These are phyloP conservation scores for Pseudopyrenochaeta lycopersici DNA, from an alignment of 2,329 filamentous ascomycete species.

Conservation along the genomic window DNA sequence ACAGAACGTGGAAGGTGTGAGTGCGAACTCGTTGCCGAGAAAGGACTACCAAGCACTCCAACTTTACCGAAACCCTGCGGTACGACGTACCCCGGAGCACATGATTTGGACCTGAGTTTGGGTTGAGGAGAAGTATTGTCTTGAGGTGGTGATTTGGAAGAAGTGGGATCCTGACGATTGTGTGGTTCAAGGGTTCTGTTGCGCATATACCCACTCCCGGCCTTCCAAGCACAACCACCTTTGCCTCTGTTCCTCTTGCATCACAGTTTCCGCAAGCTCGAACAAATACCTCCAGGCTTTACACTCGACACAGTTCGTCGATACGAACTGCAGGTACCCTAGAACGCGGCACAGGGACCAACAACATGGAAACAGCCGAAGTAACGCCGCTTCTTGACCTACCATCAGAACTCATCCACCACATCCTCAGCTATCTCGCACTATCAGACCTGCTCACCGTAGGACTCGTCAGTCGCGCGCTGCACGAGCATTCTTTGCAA, in stretches of 20 bases:
- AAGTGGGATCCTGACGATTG: background rate
- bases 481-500: conserved; percentile 67
- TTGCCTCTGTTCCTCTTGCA: too few species aligned
- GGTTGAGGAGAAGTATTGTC: conserved; percentile 7
- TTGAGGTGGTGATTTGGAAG: conserved; percentile 5
- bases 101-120: conserved; percentile 13
- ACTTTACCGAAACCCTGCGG: conserved; percentile 7
- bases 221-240: too few species aligned
- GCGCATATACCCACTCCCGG: background rate
- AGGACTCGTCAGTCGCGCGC: conserved; percentile 67
- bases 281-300: too few species aligned
- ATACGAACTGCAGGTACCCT: background rate
- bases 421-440: conserved; percentile 73
- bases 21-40: conserved; percentile 25
- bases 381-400: conserved; percentile 62
- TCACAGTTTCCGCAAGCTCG: too few species aligned
- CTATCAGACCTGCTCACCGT: conserved; percentile 70
- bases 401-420: conserved; percentile 77
- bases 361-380: conserved; percentile 18
- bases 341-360: background rate
- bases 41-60: conserved; percentile 3
- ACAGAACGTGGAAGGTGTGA: conserved; percentile 42
- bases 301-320: background rate
- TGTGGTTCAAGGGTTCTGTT: background rate
- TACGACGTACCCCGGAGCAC: conserved; percentile 8